Base-by-base conservation (phyloP, 192 early-diverging fungal species). In the Rhizophagus sp. region DNA sequence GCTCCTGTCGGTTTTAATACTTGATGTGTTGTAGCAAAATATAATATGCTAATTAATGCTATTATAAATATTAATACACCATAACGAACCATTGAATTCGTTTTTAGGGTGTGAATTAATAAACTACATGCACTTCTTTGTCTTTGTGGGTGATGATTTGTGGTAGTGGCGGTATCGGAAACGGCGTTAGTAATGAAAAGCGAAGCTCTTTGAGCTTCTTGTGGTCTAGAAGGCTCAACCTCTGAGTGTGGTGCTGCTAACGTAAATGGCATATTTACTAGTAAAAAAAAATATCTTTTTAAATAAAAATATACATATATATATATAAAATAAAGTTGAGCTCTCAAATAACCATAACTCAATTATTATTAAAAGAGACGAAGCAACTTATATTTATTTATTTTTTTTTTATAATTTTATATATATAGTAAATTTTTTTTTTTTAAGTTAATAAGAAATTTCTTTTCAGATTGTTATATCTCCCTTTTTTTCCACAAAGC, bases 21-120 rank as follows among this genome's bases (percentile, higher is more conserved):
- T 52, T 73, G 71, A 27, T 73, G 71, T 50, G 71, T 73, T 24
- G 71, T 73, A 30, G 71, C 71, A 73, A 73, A 73, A 52, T 73
- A 73, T 49, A 73, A 73, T 73, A 73, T n/a, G 25, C 44, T 73
- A 50, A 73, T 52, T 17, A 73, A 52, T 12, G 44, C 71, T 73
- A 73, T 39, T 17, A 73, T 17, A 30, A 73, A 73, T 73, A 73
- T 73, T 52, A 73, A 73, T 15, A 25, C n/a, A 30, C 24, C 47
- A 52, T 73, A 73, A 39, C 71, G 30, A 25, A 50, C 47, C 19
- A 73, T 49, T 27, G 71, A 73, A 25, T 30, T 73, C 8, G 64
- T 15, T 65, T 24, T 12, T 65, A 65, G 2, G 12, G 19, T 12
- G 0, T 30, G 11, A 2, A 8, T 65, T 30, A 65, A 11, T 22